Conservation (phyloP, 1,284 basidiomycete genomes). For the Cutaneotrichosporon spelunceum region DNA sequence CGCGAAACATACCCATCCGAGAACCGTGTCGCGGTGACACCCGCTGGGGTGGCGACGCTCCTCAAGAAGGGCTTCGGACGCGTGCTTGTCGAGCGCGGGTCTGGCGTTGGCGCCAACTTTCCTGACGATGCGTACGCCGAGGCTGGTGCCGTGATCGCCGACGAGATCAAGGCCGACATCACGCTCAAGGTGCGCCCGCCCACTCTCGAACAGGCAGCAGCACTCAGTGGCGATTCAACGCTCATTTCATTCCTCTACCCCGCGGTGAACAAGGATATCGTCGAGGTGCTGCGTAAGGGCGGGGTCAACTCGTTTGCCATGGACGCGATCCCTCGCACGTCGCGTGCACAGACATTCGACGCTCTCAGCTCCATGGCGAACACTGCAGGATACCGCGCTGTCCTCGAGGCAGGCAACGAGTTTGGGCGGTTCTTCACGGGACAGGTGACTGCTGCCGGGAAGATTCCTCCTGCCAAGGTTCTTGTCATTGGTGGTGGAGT, state of each 20-base stretch:
- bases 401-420: conserved; percentile 77
- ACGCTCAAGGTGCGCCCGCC: conserved; percentile 78
- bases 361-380: conserved; percentile 86
- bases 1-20: conserved; percentile 70
- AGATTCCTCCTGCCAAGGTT: conserved; percentile 81
- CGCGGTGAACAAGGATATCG: conserved; percentile 67
- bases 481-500: conserved; percentile 81
- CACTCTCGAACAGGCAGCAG: conserved; percentile 55
- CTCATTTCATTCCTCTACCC: conserved; percentile 81
- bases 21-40: conserved; percentile 72
- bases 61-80: conserved; percentile 73
- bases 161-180: conserved; percentile 61
- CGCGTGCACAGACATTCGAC: conserved; percentile 79
- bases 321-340: conserved; percentile 84
- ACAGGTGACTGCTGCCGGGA: conserved; percentile 72
- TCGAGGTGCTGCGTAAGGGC: conserved; percentile 63
- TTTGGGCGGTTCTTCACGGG: conserved; percentile 82
- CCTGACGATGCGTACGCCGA: conserved; percentile 69
- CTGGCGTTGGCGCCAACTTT: conserved; percentile 70
- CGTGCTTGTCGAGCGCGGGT: conserved; percentile 68
- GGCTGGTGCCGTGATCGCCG: conserved; percentile 71
- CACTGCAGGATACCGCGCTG: conserved; percentile 80
- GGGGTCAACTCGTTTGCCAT: conserved; percentile 69
- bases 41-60: conserved; percentile 66
- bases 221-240: conserved; percentile 66